Base-by-base conservation (phyloP, 2,329 filamentous ascomycete genomes). In the Onygenales sp. region DNA sequence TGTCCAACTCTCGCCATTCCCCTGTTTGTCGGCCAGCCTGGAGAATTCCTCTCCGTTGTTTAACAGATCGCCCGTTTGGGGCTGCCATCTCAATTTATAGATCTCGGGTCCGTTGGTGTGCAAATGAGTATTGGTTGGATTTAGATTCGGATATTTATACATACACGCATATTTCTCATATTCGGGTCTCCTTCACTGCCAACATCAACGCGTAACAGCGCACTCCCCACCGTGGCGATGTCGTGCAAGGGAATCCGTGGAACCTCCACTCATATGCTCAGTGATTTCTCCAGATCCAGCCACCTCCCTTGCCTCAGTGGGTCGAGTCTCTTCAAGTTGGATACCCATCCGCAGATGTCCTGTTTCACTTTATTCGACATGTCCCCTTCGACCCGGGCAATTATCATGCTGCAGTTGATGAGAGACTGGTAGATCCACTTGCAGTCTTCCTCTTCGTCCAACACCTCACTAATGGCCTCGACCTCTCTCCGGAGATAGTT, bases 341-440 rank as follows among this genome's bases (percentile, higher is more conserved):
- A 71, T 34, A 95, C 69, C 87, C 84, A 88, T 44, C 58, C 63
- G 46, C 67, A 62, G 42, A 85, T 67, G 49, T 81, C 75, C 7
- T 62, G 62, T 55, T 70, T 69, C 37, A 67, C 66, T 57, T 80
- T 74, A 32, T 49, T 43, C 33, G 64, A 59, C 71, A 82, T 44
- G 40, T 62, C 66, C 67, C 79, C 74, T 54, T 77, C 70, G 66
- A 76, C 54, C 67, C 63, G 69, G 71, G 69, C 61, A 77, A 77
- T 56, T n/a, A 86, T 68, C 34, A 85, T 65, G 1, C 84, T 84
- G 63, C 88, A 90, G 57, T 88, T 82, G 27, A 97, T 77, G 49
- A 97, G 74, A 4, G 86, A 86, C 69, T 95, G 88, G 65, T 95
- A 95, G 44, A 95, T 87, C 81, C 89, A 93, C 70, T 95, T 94